phyloP scores from a whole-genome alignment of 495 filamentous ascomycete genomes.

The Aspergillus leporis region DNA sequence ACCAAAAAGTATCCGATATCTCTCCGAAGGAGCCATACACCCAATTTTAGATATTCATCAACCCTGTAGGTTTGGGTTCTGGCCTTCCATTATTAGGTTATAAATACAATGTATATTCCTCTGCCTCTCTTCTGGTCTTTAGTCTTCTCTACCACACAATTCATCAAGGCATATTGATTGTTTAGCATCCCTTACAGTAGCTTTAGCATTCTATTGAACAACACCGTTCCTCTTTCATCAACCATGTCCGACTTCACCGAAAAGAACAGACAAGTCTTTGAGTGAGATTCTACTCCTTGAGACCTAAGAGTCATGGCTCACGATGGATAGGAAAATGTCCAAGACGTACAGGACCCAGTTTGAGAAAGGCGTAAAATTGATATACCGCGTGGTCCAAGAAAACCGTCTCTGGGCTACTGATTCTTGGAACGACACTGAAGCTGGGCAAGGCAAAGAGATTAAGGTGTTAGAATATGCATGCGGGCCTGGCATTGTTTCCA shows the following conservation, averaged over 20 bases:
- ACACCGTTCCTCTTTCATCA: not conserved
- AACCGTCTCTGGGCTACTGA: conserved; percentile 64
- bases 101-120: conserved; percentile 13
- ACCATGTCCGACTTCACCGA: conserved; percentile 48
- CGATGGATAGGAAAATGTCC: conserved; percentile 41
- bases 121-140: not conserved
- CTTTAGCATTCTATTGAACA: not conserved
- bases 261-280: conserved; percentile 53
- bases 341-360: conserved; percentile 46
- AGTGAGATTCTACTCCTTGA: conserved; percentile 37
- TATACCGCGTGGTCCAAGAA: conserved; percentile 41
- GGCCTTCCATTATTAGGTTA: not conserved
- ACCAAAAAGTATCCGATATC: conserved; percentile 34
- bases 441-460: conserved; percentile 45
- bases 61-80: not conserved
- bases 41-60: not conserved
- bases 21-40: conserved; percentile 24
- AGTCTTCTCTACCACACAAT: not conserved
- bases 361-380: conserved; percentile 31
- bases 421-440: conserved; percentile 49
- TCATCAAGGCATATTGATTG: not conserved
- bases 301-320: conserved; percentile 11
- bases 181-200: not conserved
- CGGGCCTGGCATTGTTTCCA: conserved; percentile 64
- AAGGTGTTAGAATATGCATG: conserved; percentile 75